Conservation (phyloP, 1,284 basidiomycete species). For the Microbotryum violaceum region DNA sequence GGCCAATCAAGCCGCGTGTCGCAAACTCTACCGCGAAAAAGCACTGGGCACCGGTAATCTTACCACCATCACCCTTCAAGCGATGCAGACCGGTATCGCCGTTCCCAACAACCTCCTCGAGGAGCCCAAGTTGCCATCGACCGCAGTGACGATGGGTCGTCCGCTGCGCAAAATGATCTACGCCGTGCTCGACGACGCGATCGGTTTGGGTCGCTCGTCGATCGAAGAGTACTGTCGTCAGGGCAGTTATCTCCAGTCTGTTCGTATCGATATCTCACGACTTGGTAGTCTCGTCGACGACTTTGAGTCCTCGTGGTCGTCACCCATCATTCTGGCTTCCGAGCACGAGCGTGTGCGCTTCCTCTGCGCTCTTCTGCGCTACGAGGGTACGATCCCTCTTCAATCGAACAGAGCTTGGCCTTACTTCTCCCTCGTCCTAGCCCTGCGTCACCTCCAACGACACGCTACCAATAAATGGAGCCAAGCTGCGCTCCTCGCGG, state of each 20-base stretch:
- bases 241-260: constrained; percentile 1
- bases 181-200: constrained; percentile 57
- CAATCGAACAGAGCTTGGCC: neutral
- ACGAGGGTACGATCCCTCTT: neutral
- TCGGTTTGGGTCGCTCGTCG: constrained; percentile 46
- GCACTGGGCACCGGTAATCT: constrained; percentile 12
- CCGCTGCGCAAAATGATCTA: constrained; percentile 60
- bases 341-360: neutral
- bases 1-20: neutral
- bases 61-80: constrained; percentile 12
- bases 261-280: neutral
- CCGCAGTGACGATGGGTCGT: constrained; percentile 51
- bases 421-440: constrained; percentile 19
- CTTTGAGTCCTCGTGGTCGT: neutral
- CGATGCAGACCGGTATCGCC: constrained; percentile 20
- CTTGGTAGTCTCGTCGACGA: neutral
- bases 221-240: constrained; percentile 15
- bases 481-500: constrained; percentile 1
- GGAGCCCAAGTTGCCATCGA: constrained; percentile 6
- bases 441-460: constrained; percentile 18
- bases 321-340: neutral
- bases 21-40: constrained; percentile 1
- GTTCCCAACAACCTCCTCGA: constrained; percentile 11
- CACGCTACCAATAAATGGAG: constrained; percentile 10
- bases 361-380: constrained; percentile 1